Evolutionary conservation across 495 filamentous ascomycete genomes (phyloP).

Genomic region (Podospora fimiseda): DNA sequence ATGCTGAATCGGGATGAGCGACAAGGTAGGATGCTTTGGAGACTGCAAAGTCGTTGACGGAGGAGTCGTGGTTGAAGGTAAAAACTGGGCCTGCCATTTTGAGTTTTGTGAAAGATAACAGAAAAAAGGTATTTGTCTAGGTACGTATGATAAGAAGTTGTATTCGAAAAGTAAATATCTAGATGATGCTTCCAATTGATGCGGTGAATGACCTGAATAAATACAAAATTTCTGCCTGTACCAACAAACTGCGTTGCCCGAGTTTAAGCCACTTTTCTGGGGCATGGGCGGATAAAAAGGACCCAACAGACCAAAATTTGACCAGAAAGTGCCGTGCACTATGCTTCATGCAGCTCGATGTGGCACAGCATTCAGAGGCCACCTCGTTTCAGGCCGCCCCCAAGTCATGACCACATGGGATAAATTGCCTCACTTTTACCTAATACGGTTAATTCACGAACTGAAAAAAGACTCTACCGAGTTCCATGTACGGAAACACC

Average conservation of each 20-base stretch:
- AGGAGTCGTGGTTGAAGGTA: not conserved
- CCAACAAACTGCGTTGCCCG: not conserved
- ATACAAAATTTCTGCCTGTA: not conserved
- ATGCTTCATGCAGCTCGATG: not conserved
- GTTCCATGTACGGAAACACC: too few relatives aligned
- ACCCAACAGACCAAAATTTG: not conserved
- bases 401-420: too few relatives aligned
- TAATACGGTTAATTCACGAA: too few relatives aligned
- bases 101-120: not conserved
- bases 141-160: not conserved
- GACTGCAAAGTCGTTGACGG: not conserved
- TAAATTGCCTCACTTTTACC: too few relatives aligned
- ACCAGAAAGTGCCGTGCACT: not conserved
- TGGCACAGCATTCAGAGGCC: not conserved
- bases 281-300: not conserved
- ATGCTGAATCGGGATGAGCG: not conserved
- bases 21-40: not conserved
- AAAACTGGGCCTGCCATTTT: not conserved
- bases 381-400: not conserved
- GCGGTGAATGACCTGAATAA: not conserved
- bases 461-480: too few relatives aligned
- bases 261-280: not conserved
- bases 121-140: not conserved
- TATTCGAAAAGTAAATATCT: not conserved
- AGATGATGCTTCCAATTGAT: not conserved